Base-by-base conservation (phyloP, 108 stramenopile species). In the Cylindrotheca fusiformis region DNA sequence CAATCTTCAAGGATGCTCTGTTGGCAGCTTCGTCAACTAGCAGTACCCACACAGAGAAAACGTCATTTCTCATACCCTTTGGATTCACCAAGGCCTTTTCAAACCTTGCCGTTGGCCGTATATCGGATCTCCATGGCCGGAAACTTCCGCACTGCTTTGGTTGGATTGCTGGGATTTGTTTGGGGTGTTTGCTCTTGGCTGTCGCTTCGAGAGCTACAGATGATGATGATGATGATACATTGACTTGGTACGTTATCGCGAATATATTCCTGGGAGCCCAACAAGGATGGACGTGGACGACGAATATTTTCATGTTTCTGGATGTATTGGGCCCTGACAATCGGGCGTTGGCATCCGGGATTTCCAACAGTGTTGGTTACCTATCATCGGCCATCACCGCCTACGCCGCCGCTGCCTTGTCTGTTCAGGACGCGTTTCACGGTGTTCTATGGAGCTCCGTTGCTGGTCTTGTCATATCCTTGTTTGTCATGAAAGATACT, bases 241-340 rank as follows among this genome's bases (percentile, higher is more conserved):
- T 18, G 44, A 3, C 8, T 5, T 55, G 53, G 54, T 66, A 66
- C 36, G 26, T 47, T 47, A 8, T 55, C 10, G 65, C 54, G 54
- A 66, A 66, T 30, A 66, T 56, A 21, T 55, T 27, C 29, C 20
- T 66, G 46, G 65, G 65, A 27, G 65, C 65, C 23, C 65, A 66
- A 28, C 65, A 66, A 46, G 65, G 65, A 3, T 55, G 53, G 65
- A 66, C 65, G 0, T 66, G 65, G 65, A 66, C 65, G 10, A 55
- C 65, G 30, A 66, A 66, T 29, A 66, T 66, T 48, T 66, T 66
- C 30, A 66, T 66, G 65, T 31, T 51, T n/a, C n/a, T 66, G 41
- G 65, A 66, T 27, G 52, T 66, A 48, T 29, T 66, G 24, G 65
- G 65, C 46, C 65, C 65, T 4, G 17, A 55, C 0, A 46, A 66